Percentiles rank a stretch among this genome's conserved stretches.
Evolutionary conservation across 371 early-diverging fungal genomes (phyloP).

Genomic region (Choanephora cucurbitarum): DNA sequence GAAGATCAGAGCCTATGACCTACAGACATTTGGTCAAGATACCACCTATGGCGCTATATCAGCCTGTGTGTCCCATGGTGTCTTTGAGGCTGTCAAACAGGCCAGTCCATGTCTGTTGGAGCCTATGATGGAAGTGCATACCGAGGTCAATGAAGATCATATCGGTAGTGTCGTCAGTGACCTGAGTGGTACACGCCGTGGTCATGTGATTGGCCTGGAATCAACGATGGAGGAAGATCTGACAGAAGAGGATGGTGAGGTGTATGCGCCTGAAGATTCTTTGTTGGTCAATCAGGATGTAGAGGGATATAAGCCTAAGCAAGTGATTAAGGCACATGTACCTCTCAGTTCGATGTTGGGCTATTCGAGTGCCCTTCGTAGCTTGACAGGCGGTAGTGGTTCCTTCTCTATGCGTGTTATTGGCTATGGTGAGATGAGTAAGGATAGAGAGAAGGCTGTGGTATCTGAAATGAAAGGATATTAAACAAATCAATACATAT

Average conservation of each 20-base stretch:
- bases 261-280: conserved; percentile 60
- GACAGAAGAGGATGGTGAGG: conserved; percentile 22
- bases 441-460: conserved; percentile 70
- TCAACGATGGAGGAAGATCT: conserved; percentile 42
- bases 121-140: conserved; percentile 84
- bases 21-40: conserved; percentile 63
- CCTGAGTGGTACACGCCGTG: conserved; percentile 77
- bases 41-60: conserved; percentile 71
- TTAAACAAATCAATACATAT: no score
- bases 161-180: conserved; percentile 85
- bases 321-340: conserved; percentile 67
- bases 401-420: conserved; percentile 83
- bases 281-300: conserved; percentile 34
- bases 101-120: conserved; percentile 74
- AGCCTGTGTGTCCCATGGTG: conserved; percentile 64
- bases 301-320: conserved; percentile 46
- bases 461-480: conserved; percentile 64
- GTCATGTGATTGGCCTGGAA: conserved; percentile 61
- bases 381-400: conserved; percentile 85
- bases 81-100: conserved; percentile 59
- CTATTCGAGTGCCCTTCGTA: conserved; percentile 83
- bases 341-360: conserved; percentile 88
- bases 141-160: conserved; percentile 71
- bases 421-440: conserved; percentile 80
- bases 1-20: conserved; percentile 53